Percentiles rank a stretch among this genome's conserved stretches.
Evolutionary conservation across 331 rosid genomes (phyloP).

Genomic region (Malus hybrid): DNA sequence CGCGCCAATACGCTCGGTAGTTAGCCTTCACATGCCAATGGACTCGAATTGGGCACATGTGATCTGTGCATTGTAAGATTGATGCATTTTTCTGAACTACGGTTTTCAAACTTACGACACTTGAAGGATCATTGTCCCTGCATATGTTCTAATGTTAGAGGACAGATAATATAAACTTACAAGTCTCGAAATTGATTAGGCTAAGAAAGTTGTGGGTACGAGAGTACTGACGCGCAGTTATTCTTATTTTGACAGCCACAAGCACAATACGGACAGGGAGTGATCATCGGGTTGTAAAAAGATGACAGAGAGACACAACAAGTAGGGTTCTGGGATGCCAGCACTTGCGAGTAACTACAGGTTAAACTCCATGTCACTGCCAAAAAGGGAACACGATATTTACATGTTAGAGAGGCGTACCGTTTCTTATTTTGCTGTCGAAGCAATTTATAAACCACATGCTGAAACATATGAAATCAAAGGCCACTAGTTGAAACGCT

Average conservation of each 20-base stretch:
- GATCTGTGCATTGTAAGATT: constrained; percentile 13
- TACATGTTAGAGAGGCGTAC: too few species aligned
- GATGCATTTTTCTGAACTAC: background rate
- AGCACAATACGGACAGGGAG: constrained; percentile 34
- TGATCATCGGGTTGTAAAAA: constrained; percentile 28
- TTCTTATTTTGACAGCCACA: constrained; percentile 29
- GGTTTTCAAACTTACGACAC: background rate
- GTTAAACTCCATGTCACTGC: constrained; percentile 37
- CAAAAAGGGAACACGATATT: background rate
- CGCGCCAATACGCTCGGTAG: constrained; percentile 13
- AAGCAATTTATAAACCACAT: too few species aligned
- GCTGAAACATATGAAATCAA: too few species aligned
- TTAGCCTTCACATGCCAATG: constrained; percentile 25
- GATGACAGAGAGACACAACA: constrained; percentile 33
- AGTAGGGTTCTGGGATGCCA: constrained; percentile 25
- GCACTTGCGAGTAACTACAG: constrained; percentile 25
- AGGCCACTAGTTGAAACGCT: too few species aligned
- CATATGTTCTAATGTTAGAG: background rate
- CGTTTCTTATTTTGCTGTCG: too few species aligned
- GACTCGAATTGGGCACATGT: constrained; percentile 23
- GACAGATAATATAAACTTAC: background rate
- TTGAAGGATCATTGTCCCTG: constrained; percentile 6
- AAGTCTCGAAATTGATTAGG: background rate
- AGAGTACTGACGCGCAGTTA: constrained; percentile 8
- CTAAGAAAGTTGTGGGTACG: background rate